Base-by-base conservation (phyloP, 2,329 filamentous ascomycete genomes). In the Fusarium globosum region DNA sequence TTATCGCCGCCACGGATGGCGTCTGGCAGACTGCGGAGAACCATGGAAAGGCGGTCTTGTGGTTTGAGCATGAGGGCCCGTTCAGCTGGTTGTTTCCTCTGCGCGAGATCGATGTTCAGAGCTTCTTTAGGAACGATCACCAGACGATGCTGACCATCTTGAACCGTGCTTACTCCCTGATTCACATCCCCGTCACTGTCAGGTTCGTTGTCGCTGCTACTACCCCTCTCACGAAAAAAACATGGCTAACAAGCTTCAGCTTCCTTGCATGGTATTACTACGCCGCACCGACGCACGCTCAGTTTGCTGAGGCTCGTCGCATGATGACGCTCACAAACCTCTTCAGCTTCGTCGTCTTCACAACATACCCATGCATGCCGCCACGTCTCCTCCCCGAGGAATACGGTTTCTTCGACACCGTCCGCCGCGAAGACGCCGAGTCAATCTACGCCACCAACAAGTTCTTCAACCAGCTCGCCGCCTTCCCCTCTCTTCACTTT, bases 191-290 rank as follows among this genome's bases (percentile, higher is more conserved):
- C 6, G 88, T 88, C 23, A 89, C 51, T 14, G 51, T 55, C 51
- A 55, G 51, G 51, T 55, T 14, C 15, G 51, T 55, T 7, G 35
- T 52, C n/a, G 4, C 18, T 30, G 2, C 2, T 35, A 8, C 10
- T 36, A 12, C 15, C 30, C 55, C 55, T 48, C 55, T 4, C 1
- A 6, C 16, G 15, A 28, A 3, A 10, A 10, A 30, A 51, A 59
- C 23, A 59, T 36, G 21, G 33, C 56, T 63, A 48, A 63, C 36
- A 51, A 21, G 3, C 48, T 36, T 42, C 52, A 90, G 88, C 62
- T 91, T 91, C 79, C 88, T 91, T 59, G 89, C 87, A 48, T 91
- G 88, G 86, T 91, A 89, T 80, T 91, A 91, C 80, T 88, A 88
- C 78, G 85, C 86, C 46, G 88, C 89, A 7, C 82, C 82, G 0